Conservation (phyloP, 306 rosid genomes). For the Citrullus colocynthis region DNA sequence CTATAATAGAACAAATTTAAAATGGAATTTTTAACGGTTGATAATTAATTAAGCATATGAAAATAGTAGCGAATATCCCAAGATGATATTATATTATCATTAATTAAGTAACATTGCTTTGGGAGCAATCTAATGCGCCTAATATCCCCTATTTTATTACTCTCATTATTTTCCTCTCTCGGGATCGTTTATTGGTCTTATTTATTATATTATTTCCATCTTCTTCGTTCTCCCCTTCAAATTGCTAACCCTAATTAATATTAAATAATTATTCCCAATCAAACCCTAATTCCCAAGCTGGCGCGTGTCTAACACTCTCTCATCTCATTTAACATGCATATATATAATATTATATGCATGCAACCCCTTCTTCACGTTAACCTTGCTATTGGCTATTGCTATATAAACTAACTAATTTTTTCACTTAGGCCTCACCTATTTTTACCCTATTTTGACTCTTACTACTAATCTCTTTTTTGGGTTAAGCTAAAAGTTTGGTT, state of each 20-base stretch:
- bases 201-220: background rate
- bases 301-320: background rate
- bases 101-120: background rate
- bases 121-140: background rate
- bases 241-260: background rate
- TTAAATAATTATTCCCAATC: background rate
- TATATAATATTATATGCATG: background rate
- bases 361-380: background rate
- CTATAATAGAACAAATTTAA: too few species aligned
- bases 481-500: background rate
- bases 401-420: background rate
- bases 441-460: background rate
- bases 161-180: slow-evolving; percentile 4
- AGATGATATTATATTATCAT: background rate
- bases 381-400: background rate
- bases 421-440: background rate
- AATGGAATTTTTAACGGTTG: too few species aligned
- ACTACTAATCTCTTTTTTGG: background rate
- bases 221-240: background rate
- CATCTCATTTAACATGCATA: background rate
- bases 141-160: background rate
- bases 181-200: background rate
- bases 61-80: background rate
- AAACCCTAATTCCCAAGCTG: background rate
- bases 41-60: background rate